phyloP scores from a whole-genome alignment of 108 stramenopile species.

The Stephanodiscus triporus region DNA sequence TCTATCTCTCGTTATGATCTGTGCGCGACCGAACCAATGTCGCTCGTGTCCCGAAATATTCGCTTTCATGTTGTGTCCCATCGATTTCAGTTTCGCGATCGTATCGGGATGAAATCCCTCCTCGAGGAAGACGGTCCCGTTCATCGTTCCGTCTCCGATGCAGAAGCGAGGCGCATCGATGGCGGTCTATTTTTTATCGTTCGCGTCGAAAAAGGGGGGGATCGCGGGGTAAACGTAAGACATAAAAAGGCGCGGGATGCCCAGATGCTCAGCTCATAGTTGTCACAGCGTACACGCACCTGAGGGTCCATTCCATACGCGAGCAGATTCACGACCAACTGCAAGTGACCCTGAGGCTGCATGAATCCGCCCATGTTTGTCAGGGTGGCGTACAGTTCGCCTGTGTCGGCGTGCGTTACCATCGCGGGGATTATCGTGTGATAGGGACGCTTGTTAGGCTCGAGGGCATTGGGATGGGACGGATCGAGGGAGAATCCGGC shows the following conservation, averaged over 20 bases:
- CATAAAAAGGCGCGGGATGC: not conserved
- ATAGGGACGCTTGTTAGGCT: conserved; percentile 88
- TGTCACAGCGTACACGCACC: conserved; percentile 20
- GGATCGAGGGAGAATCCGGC: conserved; percentile 81
- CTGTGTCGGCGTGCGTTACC: conserved; percentile 78
- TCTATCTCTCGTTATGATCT: conserved; percentile 78
- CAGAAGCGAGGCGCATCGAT: conserved; percentile 95
- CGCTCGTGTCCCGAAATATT: conserved; percentile 70
- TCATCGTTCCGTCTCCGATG: conserved; percentile 81
- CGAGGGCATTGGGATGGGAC: conserved; percentile 88
- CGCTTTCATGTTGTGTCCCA: conserved; percentile 68
- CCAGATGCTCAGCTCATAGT: not conserved
- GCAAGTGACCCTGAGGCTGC: conserved; percentile 98
- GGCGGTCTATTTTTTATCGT: conserved; percentile 70
- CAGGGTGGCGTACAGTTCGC: conserved; percentile 86
- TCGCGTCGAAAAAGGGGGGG: not conserved
- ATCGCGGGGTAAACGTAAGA: not conserved
- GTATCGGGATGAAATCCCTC: conserved; percentile 60
- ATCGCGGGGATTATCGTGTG: conserved; percentile 98
- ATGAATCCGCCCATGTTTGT: conserved; percentile 98
- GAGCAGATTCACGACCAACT: conserved; percentile 84
- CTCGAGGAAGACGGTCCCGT: conserved; percentile 78
- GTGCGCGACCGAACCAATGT: conserved; percentile 89
- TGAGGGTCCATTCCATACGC: conserved; percentile 80
- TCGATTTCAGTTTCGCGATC: conserved; percentile 58